Evolutionary conservation across 2,329 filamentous ascomycete species (phyloP), one percentile per base, ranked within the genome.

Genomic region (Fusarium odoratissimum): DNA sequence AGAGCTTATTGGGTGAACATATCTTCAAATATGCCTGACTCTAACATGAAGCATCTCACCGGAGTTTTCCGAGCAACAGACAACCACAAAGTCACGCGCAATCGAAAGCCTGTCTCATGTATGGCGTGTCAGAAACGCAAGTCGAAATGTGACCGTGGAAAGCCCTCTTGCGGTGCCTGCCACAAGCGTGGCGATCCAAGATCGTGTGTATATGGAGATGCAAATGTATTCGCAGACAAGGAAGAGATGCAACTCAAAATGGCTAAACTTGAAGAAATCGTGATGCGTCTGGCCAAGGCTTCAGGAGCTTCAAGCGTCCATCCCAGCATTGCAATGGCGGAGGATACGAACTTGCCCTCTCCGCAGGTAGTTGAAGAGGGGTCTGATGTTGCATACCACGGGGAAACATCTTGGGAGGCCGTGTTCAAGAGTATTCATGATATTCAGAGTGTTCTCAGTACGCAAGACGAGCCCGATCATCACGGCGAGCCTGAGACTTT

Each of bases 361-460:
- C 25, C 41, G 17, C 38, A n/a, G 21, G 33, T 31, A 40, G 31
- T 56, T 16, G 62, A 63, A 48, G 69, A 75, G n/a, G 64, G 60
- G 1, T 65, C 60, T 6, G 69, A 74, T 46, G 67, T 60, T 6
- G 68, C 68, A 11, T 84, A 83, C 51, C 78, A 80, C 19, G 83
- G 82, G 1, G 78, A 80, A 7, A 84, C 84, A 8, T 82, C 82
- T 40, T 86, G 83, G 82, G 76, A 81, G 7, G 80, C 84, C 1
- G 73, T 86, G 30, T 82, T 85, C 8, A 81, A 84, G 42, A 80
- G 81, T 62, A 85, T 85, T 45, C 82, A 77, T 23, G 80, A 84
- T 64, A 83, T 85, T 28, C 81, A 83, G 60, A 79, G 73, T 28
- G 77, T 80, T n/a, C 79, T 85, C 35, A 72, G 72, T 5, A 68